Evolutionary conservation across 2,329 filamentous ascomycete genomes (phyloP), one percentile per base, ranked within the genome.

Genomic region (Epichloe sp.): DNA sequence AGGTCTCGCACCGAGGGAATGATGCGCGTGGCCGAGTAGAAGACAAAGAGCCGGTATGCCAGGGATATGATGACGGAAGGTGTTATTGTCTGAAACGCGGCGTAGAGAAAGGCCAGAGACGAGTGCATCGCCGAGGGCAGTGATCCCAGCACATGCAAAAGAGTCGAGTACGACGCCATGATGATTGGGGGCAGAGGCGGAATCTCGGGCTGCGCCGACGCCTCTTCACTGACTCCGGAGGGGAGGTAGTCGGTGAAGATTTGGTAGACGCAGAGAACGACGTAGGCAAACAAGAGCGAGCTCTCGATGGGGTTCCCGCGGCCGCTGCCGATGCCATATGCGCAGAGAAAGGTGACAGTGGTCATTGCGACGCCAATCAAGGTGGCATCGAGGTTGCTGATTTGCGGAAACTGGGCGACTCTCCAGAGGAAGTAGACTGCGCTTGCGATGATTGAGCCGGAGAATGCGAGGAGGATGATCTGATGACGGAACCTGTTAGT

Each of bases 191-290:
- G 93, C 43, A 98, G 76, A n/a, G 93, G 93, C 40, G 93, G 93
- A 55, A 97, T 93, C 26, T 95, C 90, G n/a, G 86, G 82, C 54
- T 94, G 85, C 14, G 78, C 63, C 2, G 70, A 65, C 35, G 71
- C 68, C 48, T 73, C 69, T 45, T 76, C 76, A 4, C 74, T 68
- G 3, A 73, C 70, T n/a, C 78, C 81, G 4, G 86, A 90, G 3
- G 58, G 3, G 58, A 91, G 81, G 69, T 97, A 97, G 69, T 98
- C 93, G 61, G 93, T 98, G 68, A 97, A 97, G 67, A 97, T 97
- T 68, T 98, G 93, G 71, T 97, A 98, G 63, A 97, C 86, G 72
- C 91, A 97, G 55, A 98, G 83, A n/a, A 95, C 93, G 54, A 96
- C 82, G 68, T 98, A 98, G 62, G 93, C 91, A 56, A 98, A 97